phyloP scores from a whole-genome alignment of 768 basidiomycete genomes.

The Fomitopsis serialis region DNA sequence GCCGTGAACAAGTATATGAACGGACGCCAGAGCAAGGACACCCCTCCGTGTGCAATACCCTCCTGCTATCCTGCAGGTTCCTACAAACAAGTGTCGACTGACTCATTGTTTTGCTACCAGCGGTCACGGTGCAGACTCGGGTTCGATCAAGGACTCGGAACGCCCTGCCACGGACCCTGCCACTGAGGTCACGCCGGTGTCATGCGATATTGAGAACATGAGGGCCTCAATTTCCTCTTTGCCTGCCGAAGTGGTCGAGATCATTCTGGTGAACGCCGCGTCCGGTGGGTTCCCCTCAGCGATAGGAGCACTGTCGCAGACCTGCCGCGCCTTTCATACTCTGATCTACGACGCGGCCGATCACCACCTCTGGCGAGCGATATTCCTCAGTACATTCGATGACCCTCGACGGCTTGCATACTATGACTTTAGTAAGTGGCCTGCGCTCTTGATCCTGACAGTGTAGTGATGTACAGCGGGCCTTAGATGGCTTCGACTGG shows the following conservation, averaged over 20 bases:
- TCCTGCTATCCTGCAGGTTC: too few relatives aligned
- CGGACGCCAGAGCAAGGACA: too few relatives aligned
- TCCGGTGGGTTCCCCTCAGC: slow-evolving; percentile 13
- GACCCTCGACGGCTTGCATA: slow-evolving; percentile 17
- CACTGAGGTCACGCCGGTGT: too few relatives aligned
- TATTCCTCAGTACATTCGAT: slow-evolving; percentile 32
- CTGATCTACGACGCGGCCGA: slow-evolving; percentile 27
- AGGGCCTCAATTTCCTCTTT: slow-evolving; percentile 1
- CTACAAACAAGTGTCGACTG: too few relatives aligned
- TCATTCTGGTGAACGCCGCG: slow-evolving; percentile 25
- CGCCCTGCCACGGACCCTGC: too few relatives aligned
- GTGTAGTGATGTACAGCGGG: background rate
- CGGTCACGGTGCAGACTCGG: too few relatives aligned
- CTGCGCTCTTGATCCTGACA: background rate
- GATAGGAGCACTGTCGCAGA: slow-evolving; percentile 25
- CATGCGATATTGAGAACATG: too few relatives aligned
- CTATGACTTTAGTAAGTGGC: background rate
- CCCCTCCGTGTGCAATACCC: too few relatives aligned
- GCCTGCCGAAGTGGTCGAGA: slow-evolving; percentile 31
- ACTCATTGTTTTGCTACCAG: too few relatives aligned
- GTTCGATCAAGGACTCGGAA: too few relatives aligned
- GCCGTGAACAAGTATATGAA: too few relatives aligned
- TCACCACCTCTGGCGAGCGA: slow-evolving; percentile 29
- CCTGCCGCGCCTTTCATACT: slow-evolving; percentile 24
- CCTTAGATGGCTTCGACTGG: slow-evolving; percentile 7